Base-by-base conservation (phyloP, 768 basidiomycete species). In the Leccinum arenicola region DNA sequence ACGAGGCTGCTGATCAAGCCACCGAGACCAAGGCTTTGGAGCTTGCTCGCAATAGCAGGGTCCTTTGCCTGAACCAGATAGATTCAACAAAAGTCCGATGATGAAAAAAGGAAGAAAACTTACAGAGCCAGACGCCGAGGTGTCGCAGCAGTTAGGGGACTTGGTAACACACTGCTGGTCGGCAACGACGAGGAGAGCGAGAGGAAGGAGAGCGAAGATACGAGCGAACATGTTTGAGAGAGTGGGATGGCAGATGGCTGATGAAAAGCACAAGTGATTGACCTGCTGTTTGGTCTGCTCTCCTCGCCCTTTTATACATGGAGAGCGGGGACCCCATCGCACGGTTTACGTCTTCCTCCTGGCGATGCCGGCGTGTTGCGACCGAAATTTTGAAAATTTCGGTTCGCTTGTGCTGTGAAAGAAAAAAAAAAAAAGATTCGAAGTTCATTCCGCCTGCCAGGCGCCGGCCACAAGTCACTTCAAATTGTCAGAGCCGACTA, bases 171-270 rank as follows among this genome's bases (percentile, higher is more conserved):
- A 60, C 35, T 56, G 38, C 68, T 56, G 45, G 21, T 14, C 14
- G 10, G 64, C 62, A 25, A 59, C 52, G 21, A 29, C 66, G 9
- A 66, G 45, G 27, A 64, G 50, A 55, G 60, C 69, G 8, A 70
- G 36, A 14, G 62, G 62, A 3, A 62, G n/a, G 25, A 70, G 51
- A 40, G 68, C 55, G 10, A 65, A 17, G 56, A 66, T 6, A 6
- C 62, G 64, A 50, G 68, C 54, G 21, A 69, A 59, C 66, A 67
- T 67, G 14, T 3, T 33, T 25, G 27, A 29, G 25, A 6, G n/a
- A 40, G 3, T 1, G 3, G 9, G 49, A 17, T 10, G 15, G 35
- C 3, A 15, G 33, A 12, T 10, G 2, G n/a, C 17, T 33, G 35
- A 43, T 25, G 36, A 57, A 17, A 50, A 21, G n/a, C 8, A 6